A percentile compares a stretch with the other conserved stretches of the same genome.
Conservation (phyloP, 192 early-diverging fungal species). For the Chytriomyces sp. region DNA sequence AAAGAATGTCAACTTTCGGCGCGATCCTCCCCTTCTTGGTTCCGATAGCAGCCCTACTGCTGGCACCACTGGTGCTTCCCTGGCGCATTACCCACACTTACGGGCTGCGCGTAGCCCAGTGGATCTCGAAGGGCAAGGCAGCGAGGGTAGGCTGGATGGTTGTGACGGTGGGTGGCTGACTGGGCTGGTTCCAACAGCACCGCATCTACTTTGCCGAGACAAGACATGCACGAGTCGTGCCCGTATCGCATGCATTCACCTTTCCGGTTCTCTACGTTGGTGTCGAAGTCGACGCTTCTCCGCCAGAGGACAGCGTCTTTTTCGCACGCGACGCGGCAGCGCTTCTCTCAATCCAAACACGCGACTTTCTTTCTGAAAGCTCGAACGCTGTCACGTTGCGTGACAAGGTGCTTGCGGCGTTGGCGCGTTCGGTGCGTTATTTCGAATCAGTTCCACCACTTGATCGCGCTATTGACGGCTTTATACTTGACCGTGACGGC, state of each 20-base stretch:
- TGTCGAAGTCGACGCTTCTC: slow-evolving; percentile 12
- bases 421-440: slow-evolving; percentile 21
- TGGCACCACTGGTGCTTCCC: slow-evolving; percentile 2
- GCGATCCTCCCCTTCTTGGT: too few relatives aligned
- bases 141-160: too few relatives aligned
- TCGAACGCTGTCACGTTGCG: not conserved
- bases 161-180: too few relatives aligned
- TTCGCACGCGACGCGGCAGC: slow-evolving; percentile 8
- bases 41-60: too few relatives aligned
- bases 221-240: slow-evolving; percentile 47
- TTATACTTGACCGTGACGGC: not conserved
- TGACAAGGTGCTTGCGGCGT: not conserved
- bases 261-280: slow-evolving; percentile 59
- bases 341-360: slow-evolving; percentile 34
- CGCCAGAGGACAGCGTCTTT: not conserved
- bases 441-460: not conserved
- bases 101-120: not conserved
- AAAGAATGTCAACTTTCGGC: too few relatives aligned
- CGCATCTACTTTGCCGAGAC: slow-evolving; percentile 46
- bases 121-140: not conserved
- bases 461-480: not conserved
- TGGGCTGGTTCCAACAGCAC: not conserved
- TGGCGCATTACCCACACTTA: not conserved
- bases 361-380: slow-evolving; percentile 35
- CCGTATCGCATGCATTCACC: slow-evolving; percentile 48